phyloP scores from a whole-genome alignment of 495 filamentous ascomycete genomes.

The Beverwykella pulmonaria region DNA sequence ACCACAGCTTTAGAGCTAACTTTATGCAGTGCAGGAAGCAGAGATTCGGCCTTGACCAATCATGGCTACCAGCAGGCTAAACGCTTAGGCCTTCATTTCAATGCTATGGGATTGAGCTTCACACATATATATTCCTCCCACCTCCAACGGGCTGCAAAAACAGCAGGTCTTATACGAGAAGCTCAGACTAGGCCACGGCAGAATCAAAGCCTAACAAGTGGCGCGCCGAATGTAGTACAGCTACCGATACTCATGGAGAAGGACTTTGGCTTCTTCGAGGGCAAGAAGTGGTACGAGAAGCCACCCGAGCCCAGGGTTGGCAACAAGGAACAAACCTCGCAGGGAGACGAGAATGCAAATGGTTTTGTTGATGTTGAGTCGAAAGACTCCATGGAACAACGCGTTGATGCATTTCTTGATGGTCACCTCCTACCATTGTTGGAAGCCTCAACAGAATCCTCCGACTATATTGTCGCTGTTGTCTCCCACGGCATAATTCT shows the following conservation, averaged over 20 bases:
- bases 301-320: constrained; percentile 17
- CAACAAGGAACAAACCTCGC: constrained; percentile 30
- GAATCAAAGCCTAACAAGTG: neutral
- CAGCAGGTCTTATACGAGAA: constrained; percentile 64
- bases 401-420: constrained; percentile 66
- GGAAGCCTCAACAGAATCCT: constrained; percentile 36
- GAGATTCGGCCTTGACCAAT: constrained; percentile 77
- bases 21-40: constrained; percentile 68
- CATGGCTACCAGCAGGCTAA: constrained; percentile 79
- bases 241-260: constrained; percentile 66
- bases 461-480: constrained; percentile 56
- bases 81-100: constrained; percentile 64
- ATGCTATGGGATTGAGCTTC: constrained; percentile 51
- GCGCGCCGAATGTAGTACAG: constrained; percentile 48
- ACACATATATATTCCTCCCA: constrained; percentile 77
- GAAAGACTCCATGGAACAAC: constrained; percentile 63
- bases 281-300: constrained; percentile 47
- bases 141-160: constrained; percentile 70
- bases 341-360: constrained; percentile 39
- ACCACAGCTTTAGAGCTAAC: constrained; percentile 6
- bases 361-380: constrained; percentile 60
- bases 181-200: constrained; percentile 47
- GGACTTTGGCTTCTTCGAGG: constrained; percentile 72
- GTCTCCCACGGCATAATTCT: constrained; percentile 84
- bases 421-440: constrained; percentile 62